These are phyloP conservation scores for Aspergillus phoenicis DNA, from an alignment of 2,329 filamentous ascomycete genomes.

Conservation along the genomic window DNA sequence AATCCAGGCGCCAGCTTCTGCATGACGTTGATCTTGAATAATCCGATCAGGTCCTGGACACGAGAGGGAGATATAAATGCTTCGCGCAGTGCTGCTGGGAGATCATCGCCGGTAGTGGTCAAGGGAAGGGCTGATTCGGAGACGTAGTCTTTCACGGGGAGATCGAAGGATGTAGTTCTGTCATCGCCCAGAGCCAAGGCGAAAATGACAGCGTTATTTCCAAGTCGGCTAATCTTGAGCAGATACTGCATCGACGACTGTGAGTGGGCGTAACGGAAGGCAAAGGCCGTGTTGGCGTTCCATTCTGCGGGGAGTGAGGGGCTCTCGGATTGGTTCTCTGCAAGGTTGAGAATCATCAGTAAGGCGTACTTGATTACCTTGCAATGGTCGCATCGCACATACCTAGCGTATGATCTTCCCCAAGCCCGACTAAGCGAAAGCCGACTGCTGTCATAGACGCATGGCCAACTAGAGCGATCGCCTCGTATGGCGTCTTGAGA, in stretches of 20 bases:
- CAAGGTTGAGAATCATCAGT: neutral
- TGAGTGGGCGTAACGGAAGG: conserved; percentile 83
- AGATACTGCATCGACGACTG: conserved; percentile 85
- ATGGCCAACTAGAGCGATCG: conserved; percentile 79
- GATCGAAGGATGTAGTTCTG: conserved; percentile 75
- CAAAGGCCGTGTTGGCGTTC: conserved; percentile 73
- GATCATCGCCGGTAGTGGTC: conserved; percentile 36
- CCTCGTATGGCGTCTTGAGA: conserved; percentile 66
- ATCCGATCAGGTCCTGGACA: conserved; percentile 68
- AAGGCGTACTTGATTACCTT: neutral
- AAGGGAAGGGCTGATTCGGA: conserved; percentile 62
- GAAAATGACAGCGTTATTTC: conserved; percentile 79
- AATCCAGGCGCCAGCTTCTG: conserved; percentile 80
- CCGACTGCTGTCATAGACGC: conserved; percentile 78
- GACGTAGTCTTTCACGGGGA: conserved; percentile 74
- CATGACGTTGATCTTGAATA: conserved; percentile 78
- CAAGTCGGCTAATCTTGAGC: conserved; percentile 78
- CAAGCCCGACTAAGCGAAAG: conserved; percentile 80
- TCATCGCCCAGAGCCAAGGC: conserved; percentile 80
- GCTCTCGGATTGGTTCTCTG: conserved; percentile 33
- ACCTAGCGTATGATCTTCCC: conserved; percentile 78
- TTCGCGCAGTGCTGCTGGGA: conserved; percentile 47
- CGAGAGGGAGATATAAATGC: conserved; percentile 75
- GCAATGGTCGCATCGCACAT: conserved; percentile 1
- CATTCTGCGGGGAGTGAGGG: conserved; percentile 70